Evolutionary conservation across 2,329 filamentous ascomycete species (phyloP).

Genomic region (Stagonosporopsis cucurbitacearum): DNA sequence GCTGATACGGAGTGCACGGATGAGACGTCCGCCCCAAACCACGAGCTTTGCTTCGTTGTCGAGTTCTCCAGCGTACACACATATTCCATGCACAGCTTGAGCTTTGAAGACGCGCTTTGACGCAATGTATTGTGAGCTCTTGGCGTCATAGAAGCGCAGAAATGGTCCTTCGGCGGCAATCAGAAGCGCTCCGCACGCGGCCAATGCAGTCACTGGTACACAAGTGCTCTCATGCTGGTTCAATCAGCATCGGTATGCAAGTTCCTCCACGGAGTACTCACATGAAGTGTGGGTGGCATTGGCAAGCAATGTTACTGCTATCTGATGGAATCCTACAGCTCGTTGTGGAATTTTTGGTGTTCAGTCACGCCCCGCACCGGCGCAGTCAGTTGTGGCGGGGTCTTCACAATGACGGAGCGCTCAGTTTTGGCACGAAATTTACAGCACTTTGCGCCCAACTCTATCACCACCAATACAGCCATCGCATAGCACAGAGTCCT

Average conservation of each 20-base stretch:
- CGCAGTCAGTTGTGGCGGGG: slow-evolving; percentile 24
- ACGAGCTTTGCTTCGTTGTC: slow-evolving; percentile 36
- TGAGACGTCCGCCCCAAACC: slow-evolving; percentile 54
- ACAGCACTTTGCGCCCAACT: slow-evolving; percentile 25
- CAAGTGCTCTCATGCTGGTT: slow-evolving; percentile 48
- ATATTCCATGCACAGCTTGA: slow-evolving; percentile 78
- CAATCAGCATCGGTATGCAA: slow-evolving; percentile 20
- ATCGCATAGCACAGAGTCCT: neutral
- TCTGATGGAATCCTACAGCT: slow-evolving; percentile 16
- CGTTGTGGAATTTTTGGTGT: slow-evolving; percentile 38
- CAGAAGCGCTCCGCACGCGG: slow-evolving; percentile 46
- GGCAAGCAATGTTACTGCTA: slow-evolving; percentile 21
- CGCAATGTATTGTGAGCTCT: slow-evolving; percentile 30
- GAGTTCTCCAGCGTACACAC: slow-evolving; percentile 46
- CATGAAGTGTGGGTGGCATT: slow-evolving; percentile 46
- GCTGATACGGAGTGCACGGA: slow-evolving; percentile 50
- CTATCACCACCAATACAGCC: neutral
- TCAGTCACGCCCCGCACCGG: slow-evolving; percentile 43
- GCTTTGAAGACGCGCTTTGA: slow-evolving; percentile 64
- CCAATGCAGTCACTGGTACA: slow-evolving; percentile 55
- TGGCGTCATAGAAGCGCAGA: slow-evolving; percentile 48
- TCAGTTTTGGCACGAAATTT: slow-evolving; percentile 23
- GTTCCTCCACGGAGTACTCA: slow-evolving; percentile 24
- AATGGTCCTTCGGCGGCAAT: slow-evolving; percentile 54
- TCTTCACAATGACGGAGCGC: slow-evolving; percentile 34